Percentiles rank a stretch among this genome's conserved stretches.
Evolutionary conservation across 768 basidiomycete species (phyloP).

Genomic region (Pleurotus cornucopiae): DNA sequence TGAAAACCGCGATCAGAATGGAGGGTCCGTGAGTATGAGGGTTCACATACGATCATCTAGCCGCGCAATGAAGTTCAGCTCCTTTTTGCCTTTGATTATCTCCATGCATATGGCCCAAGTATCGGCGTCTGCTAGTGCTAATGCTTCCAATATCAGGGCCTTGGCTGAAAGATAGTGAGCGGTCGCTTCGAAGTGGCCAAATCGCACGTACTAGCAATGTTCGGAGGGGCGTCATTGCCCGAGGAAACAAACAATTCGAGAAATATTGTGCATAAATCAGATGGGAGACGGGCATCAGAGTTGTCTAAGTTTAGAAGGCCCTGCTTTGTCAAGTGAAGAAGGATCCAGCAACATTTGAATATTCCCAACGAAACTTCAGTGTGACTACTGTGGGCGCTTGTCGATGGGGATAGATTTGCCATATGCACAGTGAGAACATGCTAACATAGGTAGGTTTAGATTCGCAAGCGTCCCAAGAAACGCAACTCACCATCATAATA

Average conservation of each 20-base stretch:
- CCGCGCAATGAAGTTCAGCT: conserved; percentile 20
- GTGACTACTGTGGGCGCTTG: conserved; percentile 21
- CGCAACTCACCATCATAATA: conserved; percentile 21
- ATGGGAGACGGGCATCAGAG: conserved; percentile 9
- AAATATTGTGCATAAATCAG: conserved; percentile 21
- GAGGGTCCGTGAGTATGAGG: neutral
- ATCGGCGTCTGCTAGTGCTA: conserved; percentile 18
- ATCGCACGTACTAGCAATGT: conserved; percentile 16
- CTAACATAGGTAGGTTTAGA: neutral
- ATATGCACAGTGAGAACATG: conserved; percentile 8
- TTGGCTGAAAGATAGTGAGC: conserved; percentile 21
- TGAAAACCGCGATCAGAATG: neutral
- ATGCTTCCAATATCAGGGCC: conserved; percentile 26
- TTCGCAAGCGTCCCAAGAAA: neutral
- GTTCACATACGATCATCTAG: conserved; percentile 27
- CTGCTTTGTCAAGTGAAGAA: neutral
- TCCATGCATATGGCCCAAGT: conserved; percentile 15
- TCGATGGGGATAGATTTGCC: neutral
- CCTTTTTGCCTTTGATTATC: conserved; percentile 16
- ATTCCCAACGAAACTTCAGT: conserved; percentile 16
- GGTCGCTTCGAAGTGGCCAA: neutral
- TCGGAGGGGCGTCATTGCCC: conserved; percentile 13
- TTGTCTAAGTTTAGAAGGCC: conserved; percentile 1
- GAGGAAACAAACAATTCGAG: conserved; percentile 24
- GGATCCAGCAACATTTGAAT: neutral